Conservation (phyloP, 2,329 filamentous ascomycete genomes). For the Aaosphaeria arxii region DNA sequence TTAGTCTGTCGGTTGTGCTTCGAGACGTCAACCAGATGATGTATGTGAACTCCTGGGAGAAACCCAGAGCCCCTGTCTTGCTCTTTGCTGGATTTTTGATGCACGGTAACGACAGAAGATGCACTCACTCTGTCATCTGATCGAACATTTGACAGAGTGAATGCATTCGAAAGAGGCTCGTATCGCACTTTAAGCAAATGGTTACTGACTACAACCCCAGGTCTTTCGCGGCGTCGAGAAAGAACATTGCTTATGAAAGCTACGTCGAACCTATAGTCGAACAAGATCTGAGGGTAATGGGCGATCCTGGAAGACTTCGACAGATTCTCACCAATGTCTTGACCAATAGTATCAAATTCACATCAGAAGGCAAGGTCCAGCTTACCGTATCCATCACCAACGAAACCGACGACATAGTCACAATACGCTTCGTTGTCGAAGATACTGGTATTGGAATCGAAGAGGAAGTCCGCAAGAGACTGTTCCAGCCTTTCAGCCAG, state of each 20-base stretch:
- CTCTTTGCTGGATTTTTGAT: too few species aligned
- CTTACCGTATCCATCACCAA: constrained; percentile 63
- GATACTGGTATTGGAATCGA: constrained; percentile 82
- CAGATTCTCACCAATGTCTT: constrained; percentile 81
- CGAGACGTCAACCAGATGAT: constrained; percentile 85
- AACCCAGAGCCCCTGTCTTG: too few species aligned
- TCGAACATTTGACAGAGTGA: too few species aligned
- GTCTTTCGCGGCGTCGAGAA: constrained; percentile 76
- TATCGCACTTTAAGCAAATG: too few species aligned
- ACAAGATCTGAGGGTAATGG: constrained; percentile 73
- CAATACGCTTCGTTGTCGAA: constrained; percentile 69
- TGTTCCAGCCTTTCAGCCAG: constrained; percentile 81
- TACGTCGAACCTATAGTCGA: constrained; percentile 63
- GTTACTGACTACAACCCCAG: too few species aligned
- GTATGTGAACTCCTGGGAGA: neutral
- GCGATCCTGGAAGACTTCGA: constrained; percentile 78
- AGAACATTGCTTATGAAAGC: constrained; percentile 70
- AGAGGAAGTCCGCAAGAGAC: constrained; percentile 66
- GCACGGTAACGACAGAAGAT: too few species aligned
- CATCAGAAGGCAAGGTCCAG: constrained; percentile 42
- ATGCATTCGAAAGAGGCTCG: too few species aligned
- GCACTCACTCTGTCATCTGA: too few species aligned
- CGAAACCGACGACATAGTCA: constrained; percentile 63
- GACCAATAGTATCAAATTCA: constrained; percentile 50
- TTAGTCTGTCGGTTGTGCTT: constrained; percentile 70